Conservation (phyloP, 2,329 filamentous ascomycete genomes). For the Pseudofabraea citricarpa region DNA sequence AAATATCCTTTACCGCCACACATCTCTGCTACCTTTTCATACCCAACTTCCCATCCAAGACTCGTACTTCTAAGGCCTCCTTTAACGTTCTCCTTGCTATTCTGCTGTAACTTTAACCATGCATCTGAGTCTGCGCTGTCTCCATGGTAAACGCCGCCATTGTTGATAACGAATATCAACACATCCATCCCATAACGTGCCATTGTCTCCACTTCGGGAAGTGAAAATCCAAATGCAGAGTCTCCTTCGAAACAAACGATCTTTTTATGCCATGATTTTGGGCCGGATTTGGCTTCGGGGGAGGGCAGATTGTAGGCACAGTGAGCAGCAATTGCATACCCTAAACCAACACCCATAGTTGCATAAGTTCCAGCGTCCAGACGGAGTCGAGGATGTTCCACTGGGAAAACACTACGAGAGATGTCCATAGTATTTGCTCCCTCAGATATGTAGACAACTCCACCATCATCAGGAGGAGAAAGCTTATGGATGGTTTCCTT, state of each 20-base stretch:
- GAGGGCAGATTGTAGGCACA: conserved; percentile 45
- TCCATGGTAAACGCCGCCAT: conserved; percentile 45
- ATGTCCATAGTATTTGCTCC: conserved; percentile 60
- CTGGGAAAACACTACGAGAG: conserved; percentile 47
- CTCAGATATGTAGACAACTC: conserved; percentile 51
- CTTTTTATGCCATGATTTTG: conserved; percentile 35
- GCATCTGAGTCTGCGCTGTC: conserved; percentile 33
- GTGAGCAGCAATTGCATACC: conserved; percentile 51
- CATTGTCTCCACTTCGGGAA: conserved; percentile 52
- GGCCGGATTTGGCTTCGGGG: conserved; percentile 26
- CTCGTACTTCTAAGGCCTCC: conserved; percentile 38
- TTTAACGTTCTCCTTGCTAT: conserved; percentile 21
- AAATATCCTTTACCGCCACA: conserved; percentile 48
- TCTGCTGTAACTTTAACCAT: conserved; percentile 39
- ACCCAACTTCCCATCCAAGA: conserved; percentile 48
- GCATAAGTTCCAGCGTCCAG: conserved; percentile 55
- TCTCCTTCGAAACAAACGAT: conserved; percentile 52
- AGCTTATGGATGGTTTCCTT: conserved; percentile 41
- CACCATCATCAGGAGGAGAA: conserved; percentile 38
- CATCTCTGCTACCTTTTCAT: conserved; percentile 50
- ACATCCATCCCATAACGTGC: conserved; percentile 48
- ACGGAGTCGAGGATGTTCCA: conserved; percentile 47
- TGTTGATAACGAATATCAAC: conserved; percentile 51
- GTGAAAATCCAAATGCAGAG: conserved; percentile 50
- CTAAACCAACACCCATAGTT: conserved; percentile 54